These are phyloP conservation scores for Gremmenia infestans DNA, from an alignment of 2,329 filamentous ascomycete species.

Conservation along the genomic window DNA sequence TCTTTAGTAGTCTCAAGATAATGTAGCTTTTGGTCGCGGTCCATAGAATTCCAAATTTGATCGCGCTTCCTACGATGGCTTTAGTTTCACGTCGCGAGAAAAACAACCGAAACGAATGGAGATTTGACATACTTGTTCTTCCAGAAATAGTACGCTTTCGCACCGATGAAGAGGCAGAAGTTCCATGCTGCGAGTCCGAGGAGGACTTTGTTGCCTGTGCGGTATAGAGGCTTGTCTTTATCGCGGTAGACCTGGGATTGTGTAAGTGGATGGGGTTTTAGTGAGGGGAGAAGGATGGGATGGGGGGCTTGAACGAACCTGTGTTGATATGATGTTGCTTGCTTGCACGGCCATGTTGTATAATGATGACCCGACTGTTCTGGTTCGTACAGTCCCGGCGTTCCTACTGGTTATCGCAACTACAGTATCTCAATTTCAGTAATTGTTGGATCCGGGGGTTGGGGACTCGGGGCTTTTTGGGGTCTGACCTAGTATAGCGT, in stretches of 20 bases:
- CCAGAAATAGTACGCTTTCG: slow-evolving; percentile 41
- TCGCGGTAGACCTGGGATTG: slow-evolving; percentile 38
- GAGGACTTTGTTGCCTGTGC: slow-evolving; percentile 48
- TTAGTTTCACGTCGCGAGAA: too few relatives aligned
- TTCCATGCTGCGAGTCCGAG: slow-evolving; percentile 43
- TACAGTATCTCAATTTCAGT: slow-evolving; percentile 21
- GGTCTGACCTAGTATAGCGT: slow-evolving; percentile 33
- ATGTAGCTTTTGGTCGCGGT: slow-evolving; percentile 30
- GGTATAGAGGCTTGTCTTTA: slow-evolving; percentile 46
- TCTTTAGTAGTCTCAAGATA: slow-evolving; percentile 9
- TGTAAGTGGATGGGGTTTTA: not conserved
- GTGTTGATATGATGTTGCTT: slow-evolving; percentile 7
- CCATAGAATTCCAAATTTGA: slow-evolving; percentile 39
- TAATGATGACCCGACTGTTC: slow-evolving; percentile 40
- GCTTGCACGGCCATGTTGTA: slow-evolving; percentile 48
- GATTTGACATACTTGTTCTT: slow-evolving; percentile 26
- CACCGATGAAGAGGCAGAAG: slow-evolving; percentile 37
- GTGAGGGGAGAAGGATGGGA: too few relatives aligned
- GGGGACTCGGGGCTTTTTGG: too few relatives aligned
- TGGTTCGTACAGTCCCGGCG: slow-evolving; percentile 45
- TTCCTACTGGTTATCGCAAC: slow-evolving; percentile 35
- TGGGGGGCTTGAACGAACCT: not conserved
- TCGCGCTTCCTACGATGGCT: slow-evolving; percentile 28
- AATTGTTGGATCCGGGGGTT: too few relatives aligned
- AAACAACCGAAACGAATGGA: too few relatives aligned